Conservation (phyloP, 2,329 filamentous ascomycete species). For the Penicillium frequentans region DNA sequence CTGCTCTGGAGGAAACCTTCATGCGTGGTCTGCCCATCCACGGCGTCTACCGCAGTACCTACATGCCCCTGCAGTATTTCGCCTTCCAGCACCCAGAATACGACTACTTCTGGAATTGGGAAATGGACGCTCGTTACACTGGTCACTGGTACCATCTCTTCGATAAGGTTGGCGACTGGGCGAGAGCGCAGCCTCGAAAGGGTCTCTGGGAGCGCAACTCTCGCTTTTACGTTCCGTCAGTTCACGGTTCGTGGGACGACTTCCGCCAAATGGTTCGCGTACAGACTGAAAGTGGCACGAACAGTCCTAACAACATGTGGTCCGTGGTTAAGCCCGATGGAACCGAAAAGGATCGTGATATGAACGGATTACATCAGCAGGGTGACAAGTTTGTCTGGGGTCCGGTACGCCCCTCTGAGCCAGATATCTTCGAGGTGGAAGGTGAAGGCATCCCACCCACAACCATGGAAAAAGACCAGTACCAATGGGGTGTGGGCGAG, state of each 20-base stretch:
- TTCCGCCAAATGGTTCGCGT: slow-evolving; percentile 76
- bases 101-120: slow-evolving; percentile 85
- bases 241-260: slow-evolving; percentile 77
- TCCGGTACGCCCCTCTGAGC: slow-evolving; percentile 66
- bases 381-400: slow-evolving; percentile 77
- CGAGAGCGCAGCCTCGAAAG: slow-evolving; percentile 71
- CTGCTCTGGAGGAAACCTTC: slow-evolving; percentile 79
- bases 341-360: slow-evolving; percentile 18
- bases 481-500: slow-evolving; percentile 84
- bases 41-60: slow-evolving; percentile 86
- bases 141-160: slow-evolving; percentile 82
- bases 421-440: slow-evolving; percentile 71
- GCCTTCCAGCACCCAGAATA: slow-evolving; percentile 77
- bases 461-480: slow-evolving; percentile 74
- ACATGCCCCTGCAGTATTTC: slow-evolving; percentile 95
- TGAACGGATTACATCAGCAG: slow-evolving; percentile 28
- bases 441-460: slow-evolving; percentile 73
- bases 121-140: slow-evolving; percentile 76
- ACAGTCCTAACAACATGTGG: slow-evolving; percentile 68
- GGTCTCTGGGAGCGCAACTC: slow-evolving; percentile 78
- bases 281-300: slow-evolving; percentile 69
- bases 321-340: slow-evolving; percentile 44
- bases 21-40: slow-evolving; percentile 74
- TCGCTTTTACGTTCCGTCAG: slow-evolving; percentile 73
- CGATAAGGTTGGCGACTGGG: slow-evolving; percentile 68